Evolutionary conservation across 2,329 filamentous ascomycete genomes (phyloP).

Genomic region (Passalora sequoiae): DNA sequence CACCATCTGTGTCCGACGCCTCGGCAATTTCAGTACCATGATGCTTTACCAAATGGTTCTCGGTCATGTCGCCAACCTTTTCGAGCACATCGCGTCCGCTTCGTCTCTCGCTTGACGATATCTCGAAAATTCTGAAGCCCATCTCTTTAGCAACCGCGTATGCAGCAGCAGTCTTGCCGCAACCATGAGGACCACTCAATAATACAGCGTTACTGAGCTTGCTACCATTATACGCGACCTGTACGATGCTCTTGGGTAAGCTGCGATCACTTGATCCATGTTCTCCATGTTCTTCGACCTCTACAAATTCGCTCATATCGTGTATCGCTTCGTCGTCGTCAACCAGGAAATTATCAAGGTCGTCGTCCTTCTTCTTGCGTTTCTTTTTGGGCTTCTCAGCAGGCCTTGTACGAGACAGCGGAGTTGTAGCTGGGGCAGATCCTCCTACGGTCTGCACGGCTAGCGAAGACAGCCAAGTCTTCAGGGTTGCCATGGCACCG

Average conservation of each 20-base stretch:
- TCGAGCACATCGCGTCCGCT: slow-evolving; percentile 88
- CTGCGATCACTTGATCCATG: slow-evolving; percentile 37
- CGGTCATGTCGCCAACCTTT: slow-evolving; percentile 91
- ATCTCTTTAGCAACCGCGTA: slow-evolving; percentile 90
- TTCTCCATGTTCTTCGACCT: slow-evolving; percentile 54
- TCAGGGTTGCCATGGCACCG: slow-evolving; percentile 63
- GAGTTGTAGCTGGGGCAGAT: slow-evolving; percentile 40
- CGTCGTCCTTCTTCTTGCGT: slow-evolving; percentile 56
- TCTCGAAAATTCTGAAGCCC: slow-evolving; percentile 90
- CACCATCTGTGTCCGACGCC: slow-evolving; percentile 33
- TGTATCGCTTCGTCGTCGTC: slow-evolving; percentile 69
- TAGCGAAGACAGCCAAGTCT: slow-evolving; percentile 74
- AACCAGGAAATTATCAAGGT: slow-evolving; percentile 74
- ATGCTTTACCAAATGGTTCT: slow-evolving; percentile 79
- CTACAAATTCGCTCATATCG: slow-evolving; percentile 64
- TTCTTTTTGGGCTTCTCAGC: slow-evolving; percentile 49
- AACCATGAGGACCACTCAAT: slow-evolving; percentile 81
- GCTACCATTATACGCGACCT: slow-evolving; percentile 29
- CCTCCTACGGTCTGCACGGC: slow-evolving; percentile 72
- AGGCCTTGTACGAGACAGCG: slow-evolving; percentile 8
- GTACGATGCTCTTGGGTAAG: slow-evolving; percentile 36
- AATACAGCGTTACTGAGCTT: slow-evolving; percentile 72
- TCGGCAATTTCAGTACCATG: slow-evolving; percentile 27
- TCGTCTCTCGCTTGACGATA: slow-evolving; percentile 76
- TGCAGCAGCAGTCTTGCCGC: slow-evolving; percentile 87